Evolutionary conservation across 345 rosid species (phyloP), one percentile per base, ranked within the genome.

Genomic region (Dimocarpus longan): DNA sequence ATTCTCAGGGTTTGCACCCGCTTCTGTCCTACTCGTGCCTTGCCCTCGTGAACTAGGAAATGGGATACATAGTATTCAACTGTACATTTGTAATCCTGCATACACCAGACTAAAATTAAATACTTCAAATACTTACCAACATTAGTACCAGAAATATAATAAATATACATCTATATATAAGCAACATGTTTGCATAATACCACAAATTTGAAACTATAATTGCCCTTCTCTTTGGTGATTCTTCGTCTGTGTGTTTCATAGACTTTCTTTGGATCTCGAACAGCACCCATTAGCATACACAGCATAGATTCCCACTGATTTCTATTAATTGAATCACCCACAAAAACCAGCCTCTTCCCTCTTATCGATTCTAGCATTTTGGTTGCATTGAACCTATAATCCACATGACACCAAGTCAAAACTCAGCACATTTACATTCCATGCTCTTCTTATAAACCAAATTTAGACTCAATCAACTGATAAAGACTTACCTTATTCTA

Each of bases 291-390:
- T 82, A 96, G 79, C 93, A 93, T 52, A 82, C 99, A 96, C 72
- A 96, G 84, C 97, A 96, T 86, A 32, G 98, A 96, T 80, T 96
- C 99, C 98, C 99, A 96, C 69, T 92, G 99, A 84, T 93, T 96
- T 78, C 98, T 88, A 79, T 93, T 96, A 59, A 96, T 88, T 10
- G 98, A 96, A 87, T 96, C 99, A 32, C 99, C 99, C 70, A 96
- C 97, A 78, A 96, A 96, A 76, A 94, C 93, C 76, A 96, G 68
- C 84, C 99, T 91, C 82, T 92, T 93, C 82, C 98, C 97, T 87
- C 94, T 87, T 1, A 96, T 89, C 83, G 86, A 74, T 37, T 91
- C 91, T 88, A 93, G 80, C 93, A 96, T 89, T 74, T 77, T 90
- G 57, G 91, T 87, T 5, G 94, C 98, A 81, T 92, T 92, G 86